A percentile compares a stretch with the other conserved stretches of the same genome.
Evolutionary conservation across 352 stramenopile genomes (phyloP).

Genomic region (Aphanomyces stellatus): DNA sequence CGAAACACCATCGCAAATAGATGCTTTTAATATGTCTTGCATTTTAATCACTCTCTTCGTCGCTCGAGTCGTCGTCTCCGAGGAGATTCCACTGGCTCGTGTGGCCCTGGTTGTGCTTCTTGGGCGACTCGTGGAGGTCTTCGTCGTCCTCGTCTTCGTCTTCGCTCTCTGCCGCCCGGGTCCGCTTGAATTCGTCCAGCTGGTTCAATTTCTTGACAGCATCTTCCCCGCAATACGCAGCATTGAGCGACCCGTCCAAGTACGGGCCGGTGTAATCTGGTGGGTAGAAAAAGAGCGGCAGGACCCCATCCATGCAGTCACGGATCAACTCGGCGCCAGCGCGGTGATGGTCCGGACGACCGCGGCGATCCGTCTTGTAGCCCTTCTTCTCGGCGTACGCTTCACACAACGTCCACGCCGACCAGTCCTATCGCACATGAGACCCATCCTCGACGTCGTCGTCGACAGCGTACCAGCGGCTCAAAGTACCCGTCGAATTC

Average conservation of each 20-base stretch:
- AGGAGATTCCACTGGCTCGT: not conserved
- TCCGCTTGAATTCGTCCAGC: conserved; percentile 27
- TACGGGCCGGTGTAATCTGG: conserved; percentile 52
- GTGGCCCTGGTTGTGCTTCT: not conserved
- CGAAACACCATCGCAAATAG: not conserved
- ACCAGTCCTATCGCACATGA: conserved; percentile 23
- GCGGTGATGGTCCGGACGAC: conserved; percentile 71
- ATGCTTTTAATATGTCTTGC: not conserved
- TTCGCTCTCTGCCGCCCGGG: conserved; percentile 21
- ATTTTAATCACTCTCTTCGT: not conserved
- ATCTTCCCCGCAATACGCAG: conserved; percentile 23
- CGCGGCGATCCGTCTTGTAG: conserved; percentile 44
- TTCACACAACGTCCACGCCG: conserved; percentile 19
- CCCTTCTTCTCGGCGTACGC: conserved; percentile 22
- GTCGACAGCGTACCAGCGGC: conserved; percentile 39
- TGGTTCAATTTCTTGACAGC: conserved; percentile 32
- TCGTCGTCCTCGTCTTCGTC: conserved; percentile 16
- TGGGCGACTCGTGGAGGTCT: not conserved
- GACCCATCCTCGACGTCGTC: not conserved
- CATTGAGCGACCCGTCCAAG: conserved; percentile 3
- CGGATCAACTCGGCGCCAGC: conserved; percentile 72
- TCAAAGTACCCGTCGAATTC: conserved; percentile 70
- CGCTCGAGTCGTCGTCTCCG: conserved; percentile 9
- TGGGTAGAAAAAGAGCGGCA: conserved; percentile 72
- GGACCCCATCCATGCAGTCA: conserved; percentile 71